These are phyloP conservation scores for Pleurozium schreberi DNA, from an alignment of 225 moss, liverwort and hornwort species.

Conservation along the genomic window DNA sequence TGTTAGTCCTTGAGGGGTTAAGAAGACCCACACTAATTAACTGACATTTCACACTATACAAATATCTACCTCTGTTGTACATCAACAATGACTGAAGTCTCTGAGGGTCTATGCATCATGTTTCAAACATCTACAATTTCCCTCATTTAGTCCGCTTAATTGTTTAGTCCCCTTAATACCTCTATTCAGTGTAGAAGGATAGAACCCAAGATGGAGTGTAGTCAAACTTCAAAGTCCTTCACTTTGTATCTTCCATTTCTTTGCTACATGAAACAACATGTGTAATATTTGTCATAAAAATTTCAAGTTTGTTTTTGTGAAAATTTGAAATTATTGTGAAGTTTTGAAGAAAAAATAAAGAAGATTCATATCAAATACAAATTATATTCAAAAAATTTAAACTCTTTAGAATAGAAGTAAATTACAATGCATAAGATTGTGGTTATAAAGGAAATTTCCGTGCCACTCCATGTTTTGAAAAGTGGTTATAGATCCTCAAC, in stretches of 20 bases:
- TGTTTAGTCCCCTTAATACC: no score
- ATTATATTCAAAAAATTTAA: neutral
- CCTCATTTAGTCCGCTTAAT: no score
- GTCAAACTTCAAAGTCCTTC: neutral
- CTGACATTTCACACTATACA: no score
- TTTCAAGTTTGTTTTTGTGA: no score
- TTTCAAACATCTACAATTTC: no score
- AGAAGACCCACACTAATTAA: no score
- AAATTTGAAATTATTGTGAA: neutral
- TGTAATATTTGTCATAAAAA: neutral
- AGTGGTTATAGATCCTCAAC: neutral
- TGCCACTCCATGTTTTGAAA: neutral
- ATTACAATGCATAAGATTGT: neutral
- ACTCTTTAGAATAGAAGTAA: neutral
- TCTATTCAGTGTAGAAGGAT: no score
- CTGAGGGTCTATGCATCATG: no score
- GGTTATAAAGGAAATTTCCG: accelerated
- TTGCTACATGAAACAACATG: neutral
- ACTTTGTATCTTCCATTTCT: neutral
- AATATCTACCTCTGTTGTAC: no score
- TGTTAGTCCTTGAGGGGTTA: no score
- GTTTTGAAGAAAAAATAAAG: neutral
- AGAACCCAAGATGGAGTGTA: no score
- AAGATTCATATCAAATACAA: neutral
- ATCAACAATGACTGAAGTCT: no score